Base-by-base conservation (phyloP, 2,329 filamentous ascomycete species). In the Moelleriella libera region DNA sequence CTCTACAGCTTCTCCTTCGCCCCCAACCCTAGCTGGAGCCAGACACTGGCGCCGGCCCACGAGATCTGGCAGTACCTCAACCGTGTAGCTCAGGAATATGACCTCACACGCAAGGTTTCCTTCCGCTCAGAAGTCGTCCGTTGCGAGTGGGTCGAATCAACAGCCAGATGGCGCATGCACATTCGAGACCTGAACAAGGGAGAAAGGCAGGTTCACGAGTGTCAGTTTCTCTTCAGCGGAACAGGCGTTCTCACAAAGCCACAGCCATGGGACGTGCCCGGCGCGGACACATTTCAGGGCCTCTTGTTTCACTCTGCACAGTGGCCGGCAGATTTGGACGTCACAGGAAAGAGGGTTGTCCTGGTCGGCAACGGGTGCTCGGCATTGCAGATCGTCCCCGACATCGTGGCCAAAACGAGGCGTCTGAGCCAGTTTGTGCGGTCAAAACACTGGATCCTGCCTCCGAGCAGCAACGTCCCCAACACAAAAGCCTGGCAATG, bases 1-100 rank as follows among this genome's bases (percentile, higher is more conserved):
- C 69, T 78, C 8, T 83, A 84, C 57, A 78, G 79, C 55, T 75
- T 71, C 46, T 75, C 74, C 1, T 84, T 80, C 57, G 68, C 69
- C 14, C 71, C 75, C 1, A 82, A 21, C 21, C 21, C 74, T 0
- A 63, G 76, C 50, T 84, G 80, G 80, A 70, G 67, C 0, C 68
- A 75, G 41, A 66, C 76, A 40, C 73, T 80, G 54, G 72, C 78
- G 0, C 67, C 71, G 41, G 71, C 71, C 1, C 53, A 60, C 2
- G 80, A 84, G 54, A 75, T 84, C 28, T 63, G 66, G 45, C 60
- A 65, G 1, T 84, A 85, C 52, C 71, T 78, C 61, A 62, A 74
- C 48, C 50, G 57, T 0, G 64, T 82, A 0, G 76, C 78, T 0
- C 58, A 63, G 5, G 66, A 68, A 49, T 72, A 69, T 53, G 60